A percentile compares a stretch with the other conserved stretches of the same genome.
phyloP scores from a whole-genome alignment of 2,329 filamentous ascomycete species.

The Mycosphaerella arachidis region DNA sequence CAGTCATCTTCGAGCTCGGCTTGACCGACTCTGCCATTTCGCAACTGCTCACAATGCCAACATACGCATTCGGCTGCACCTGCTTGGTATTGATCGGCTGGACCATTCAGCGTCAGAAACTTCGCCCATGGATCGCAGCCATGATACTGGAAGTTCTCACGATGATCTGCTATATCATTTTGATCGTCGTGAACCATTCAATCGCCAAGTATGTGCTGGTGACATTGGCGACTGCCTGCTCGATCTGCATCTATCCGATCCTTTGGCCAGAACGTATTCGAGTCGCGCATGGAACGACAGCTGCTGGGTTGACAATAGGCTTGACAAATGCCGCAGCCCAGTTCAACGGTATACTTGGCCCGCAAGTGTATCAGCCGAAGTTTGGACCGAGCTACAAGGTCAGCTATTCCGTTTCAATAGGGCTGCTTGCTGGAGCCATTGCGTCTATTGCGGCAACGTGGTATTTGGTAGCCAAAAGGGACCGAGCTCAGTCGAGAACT shows the following conservation, averaged over 20 bases:
- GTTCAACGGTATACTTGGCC: slow-evolving; percentile 39
- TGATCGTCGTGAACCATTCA: slow-evolving; percentile 35
- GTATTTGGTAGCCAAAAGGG: slow-evolving; percentile 11
- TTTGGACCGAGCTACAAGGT: slow-evolving; percentile 39
- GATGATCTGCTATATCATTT: slow-evolving; percentile 39
- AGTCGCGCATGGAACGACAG: slow-evolving; percentile 38
- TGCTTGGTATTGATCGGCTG: slow-evolving; percentile 19
- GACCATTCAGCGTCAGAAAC: slow-evolving; percentile 15
- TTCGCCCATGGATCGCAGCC: slow-evolving; percentile 20
- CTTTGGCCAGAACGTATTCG: slow-evolving; percentile 42
- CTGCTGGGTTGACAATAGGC: slow-evolving; percentile 37
- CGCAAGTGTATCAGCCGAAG: slow-evolving; percentile 39
- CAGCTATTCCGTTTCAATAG: slow-evolving; percentile 37
- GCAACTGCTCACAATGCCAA: slow-evolving; percentile 40
- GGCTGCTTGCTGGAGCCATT: slow-evolving; percentile 31
- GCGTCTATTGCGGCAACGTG: slow-evolving; percentile 18
- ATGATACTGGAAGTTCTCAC: slow-evolving; percentile 32
- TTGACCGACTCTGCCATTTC: slow-evolving; percentile 38
- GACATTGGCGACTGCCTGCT: slow-evolving; percentile 39
- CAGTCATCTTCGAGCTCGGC: slow-evolving; percentile 43
- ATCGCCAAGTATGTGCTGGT: slow-evolving; percentile 40
- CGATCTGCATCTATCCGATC: slow-evolving; percentile 38
- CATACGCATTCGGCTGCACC: slow-evolving; percentile 21
- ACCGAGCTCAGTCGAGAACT: neutral
- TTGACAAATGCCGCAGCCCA: slow-evolving; percentile 36